phyloP scores from a whole-genome alignment of 2,329 filamentous ascomycete species.

The Colletotrichum camelliae region DNA sequence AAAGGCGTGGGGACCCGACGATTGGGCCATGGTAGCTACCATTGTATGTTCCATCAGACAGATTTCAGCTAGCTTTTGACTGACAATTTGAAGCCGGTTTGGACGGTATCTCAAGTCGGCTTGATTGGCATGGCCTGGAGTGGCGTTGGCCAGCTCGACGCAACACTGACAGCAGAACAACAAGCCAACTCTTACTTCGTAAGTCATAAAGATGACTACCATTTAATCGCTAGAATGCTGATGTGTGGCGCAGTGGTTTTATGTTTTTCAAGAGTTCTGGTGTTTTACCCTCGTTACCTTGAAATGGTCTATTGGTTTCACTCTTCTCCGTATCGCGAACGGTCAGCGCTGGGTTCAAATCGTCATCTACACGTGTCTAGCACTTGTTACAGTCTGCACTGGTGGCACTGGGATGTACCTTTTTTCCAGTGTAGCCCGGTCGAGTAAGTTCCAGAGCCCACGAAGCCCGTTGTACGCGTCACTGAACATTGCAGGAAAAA shows the following conservation, averaged over 20 bases:
- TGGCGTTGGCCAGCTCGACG: conserved; percentile 11
- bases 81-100: conserved; percentile 7
- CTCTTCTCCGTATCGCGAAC: conserved; percentile 9
- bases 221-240: background rate
- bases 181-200: conserved; percentile 4
- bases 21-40: conserved; percentile 17
- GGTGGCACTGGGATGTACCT: conserved; percentile 21
- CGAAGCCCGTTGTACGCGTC: background rate
- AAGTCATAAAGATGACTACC: background rate
- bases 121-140: conserved; percentile 19
- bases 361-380: conserved; percentile 10
- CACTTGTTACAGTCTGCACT: conserved; percentile 8
- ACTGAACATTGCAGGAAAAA: conserved; percentile 1
- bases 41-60: background rate
- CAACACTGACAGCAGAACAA: conserved; percentile 1
- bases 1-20: conserved; percentile 19
- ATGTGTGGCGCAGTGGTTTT: background rate
- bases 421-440: conserved; percentile 13
- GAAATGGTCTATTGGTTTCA: conserved; percentile 17
- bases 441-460: background rate
- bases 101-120: background rate
- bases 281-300: conserved; percentile 12
- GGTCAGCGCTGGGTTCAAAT: conserved; percentile 15
- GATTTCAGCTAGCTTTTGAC: background rate
- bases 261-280: conserved; percentile 18